phyloP scores from a whole-genome alignment of 2,329 filamentous ascomycete species.

The Cladorrhinum sp. region DNA sequence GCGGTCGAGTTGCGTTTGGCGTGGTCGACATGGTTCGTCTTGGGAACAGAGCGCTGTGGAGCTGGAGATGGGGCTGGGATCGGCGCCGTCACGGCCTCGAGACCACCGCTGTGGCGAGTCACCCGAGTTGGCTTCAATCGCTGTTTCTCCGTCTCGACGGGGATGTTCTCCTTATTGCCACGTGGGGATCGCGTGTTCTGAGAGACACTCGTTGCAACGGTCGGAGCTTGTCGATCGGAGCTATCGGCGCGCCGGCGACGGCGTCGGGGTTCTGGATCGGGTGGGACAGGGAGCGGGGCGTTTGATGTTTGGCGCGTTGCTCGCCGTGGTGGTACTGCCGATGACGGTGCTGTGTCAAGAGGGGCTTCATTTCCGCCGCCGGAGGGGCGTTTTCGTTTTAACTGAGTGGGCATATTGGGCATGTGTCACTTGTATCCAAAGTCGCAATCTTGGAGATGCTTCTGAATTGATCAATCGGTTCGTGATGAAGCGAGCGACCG shows the following conservation, averaged over 20 bases:
- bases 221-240: constrained; percentile 7
- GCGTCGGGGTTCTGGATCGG: constrained; percentile 30
- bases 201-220: not conserved
- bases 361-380: constrained; percentile 13
- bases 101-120: constrained; percentile 19
- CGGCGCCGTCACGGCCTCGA: constrained; percentile 1
- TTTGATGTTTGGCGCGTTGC: constrained; percentile 36
- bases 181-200: constrained; percentile 12
- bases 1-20: not conserved
- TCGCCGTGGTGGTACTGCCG: constrained; percentile 28
- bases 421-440: not conserved
- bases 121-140: constrained; percentile 18
- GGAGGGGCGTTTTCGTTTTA: constrained; percentile 33
- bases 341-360: constrained; percentile 1
- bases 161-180: constrained; percentile 26
- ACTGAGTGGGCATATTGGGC: constrained; percentile 27
- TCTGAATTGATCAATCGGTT: not conserved
- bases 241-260: constrained; percentile 24
- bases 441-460: not conserved
- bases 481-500: not conserved
- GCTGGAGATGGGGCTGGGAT: constrained; percentile 1
- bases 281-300: constrained; percentile 34
- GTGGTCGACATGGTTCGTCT: not conserved
- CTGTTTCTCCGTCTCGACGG: constrained; percentile 12
- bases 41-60: not conserved